Percentiles rank a stretch among this genome's conserved stretches.
These are phyloP conservation scores for Wickerhamiella cacticola DNA, from an alignment of 805 yeast genomes.

Conservation along the genomic window DNA sequence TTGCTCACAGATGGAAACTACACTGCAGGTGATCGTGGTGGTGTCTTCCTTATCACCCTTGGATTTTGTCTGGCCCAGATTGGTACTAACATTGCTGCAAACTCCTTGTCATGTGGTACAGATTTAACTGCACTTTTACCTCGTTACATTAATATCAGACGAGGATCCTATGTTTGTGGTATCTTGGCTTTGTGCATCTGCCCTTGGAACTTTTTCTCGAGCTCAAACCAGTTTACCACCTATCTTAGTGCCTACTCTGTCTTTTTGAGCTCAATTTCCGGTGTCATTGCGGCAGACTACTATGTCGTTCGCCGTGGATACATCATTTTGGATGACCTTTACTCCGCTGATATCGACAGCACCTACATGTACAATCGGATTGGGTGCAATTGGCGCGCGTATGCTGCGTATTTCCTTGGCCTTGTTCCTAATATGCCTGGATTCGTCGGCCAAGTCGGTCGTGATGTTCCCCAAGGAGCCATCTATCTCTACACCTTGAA, in stretches of 20 bases:
- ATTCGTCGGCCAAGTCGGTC: conserved; percentile 66
- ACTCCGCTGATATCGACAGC: conserved; percentile 35
- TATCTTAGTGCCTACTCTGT: conserved; percentile 72
- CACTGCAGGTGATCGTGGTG: conserved; percentile 51
- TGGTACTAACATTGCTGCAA: conserved; percentile 38
- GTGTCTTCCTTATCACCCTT: conserved; percentile 60
- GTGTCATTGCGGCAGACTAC: conserved; percentile 53
- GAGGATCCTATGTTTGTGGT: conserved; percentile 75
- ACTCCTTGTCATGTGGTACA: conserved; percentile 39
- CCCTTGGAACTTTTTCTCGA: conserved; percentile 70
- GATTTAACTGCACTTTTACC: conserved; percentile 40
- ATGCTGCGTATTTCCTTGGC: conserved; percentile 66
- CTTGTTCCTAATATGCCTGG: conserved; percentile 78
- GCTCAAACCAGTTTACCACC: conserved; percentile 64
- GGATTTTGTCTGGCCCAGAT: conserved; percentile 47
- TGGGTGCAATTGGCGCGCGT: conserved; percentile 80
- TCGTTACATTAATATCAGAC: conserved; percentile 44
- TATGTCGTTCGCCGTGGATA: conserved; percentile 62
- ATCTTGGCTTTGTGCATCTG: conserved; percentile 57
- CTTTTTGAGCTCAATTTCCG: conserved; percentile 72
- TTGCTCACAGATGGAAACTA: conserved; percentile 34
- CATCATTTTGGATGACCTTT: conserved; percentile 52
- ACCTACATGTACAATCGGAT: conserved; percentile 57
- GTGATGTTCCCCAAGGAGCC: conserved; percentile 72
- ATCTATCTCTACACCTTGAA: conserved; percentile 58